Percentiles rank a stretch among this genome's conserved stretches.
Evolutionary conservation across 1,284 basidiomycete species (phyloP).

Genomic region (Sporisorium sorghi): DNA sequence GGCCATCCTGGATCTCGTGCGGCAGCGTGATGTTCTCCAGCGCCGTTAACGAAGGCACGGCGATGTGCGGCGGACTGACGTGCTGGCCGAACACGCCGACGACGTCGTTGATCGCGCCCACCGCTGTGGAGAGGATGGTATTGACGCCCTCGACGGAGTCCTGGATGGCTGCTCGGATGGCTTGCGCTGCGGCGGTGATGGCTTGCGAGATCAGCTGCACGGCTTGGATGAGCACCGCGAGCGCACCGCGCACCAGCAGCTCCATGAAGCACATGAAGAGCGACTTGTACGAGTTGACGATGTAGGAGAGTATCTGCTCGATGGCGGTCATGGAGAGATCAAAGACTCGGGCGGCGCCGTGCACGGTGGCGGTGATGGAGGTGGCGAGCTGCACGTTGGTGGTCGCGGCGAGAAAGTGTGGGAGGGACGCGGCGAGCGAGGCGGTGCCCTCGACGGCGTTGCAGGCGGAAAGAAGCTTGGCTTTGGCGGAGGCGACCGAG

Average conservation of each 20-base stretch:
- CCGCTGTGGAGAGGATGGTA: conserved; percentile 30
- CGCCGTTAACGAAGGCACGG: conserved; percentile 71
- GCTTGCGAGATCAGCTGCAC: conserved; percentile 76
- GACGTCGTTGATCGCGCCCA: conserved; percentile 52
- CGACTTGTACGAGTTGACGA: conserved; percentile 89
- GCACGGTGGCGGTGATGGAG: conserved; percentile 81
- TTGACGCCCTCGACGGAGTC: conserved; percentile 50
- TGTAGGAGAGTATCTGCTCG: conserved; percentile 73
- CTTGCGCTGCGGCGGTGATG: conserved; percentile 79
- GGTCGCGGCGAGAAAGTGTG: conserved; percentile 84
- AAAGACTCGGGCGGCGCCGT: conserved; percentile 74
- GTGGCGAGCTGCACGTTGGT: conserved; percentile 82
- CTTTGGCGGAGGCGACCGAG: conserved; percentile 78
- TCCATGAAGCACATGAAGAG: conserved; percentile 92
- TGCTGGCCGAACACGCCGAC: conserved; percentile 47
- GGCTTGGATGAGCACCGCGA: conserved; percentile 83
- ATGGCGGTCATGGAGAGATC: conserved; percentile 44
- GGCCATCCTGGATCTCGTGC: conserved; percentile 78
- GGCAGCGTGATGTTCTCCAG: conserved; percentile 85
- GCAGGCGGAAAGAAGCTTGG: conserved; percentile 81
- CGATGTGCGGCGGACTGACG: conserved; percentile 41
- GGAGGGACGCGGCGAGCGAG: conserved; percentile 83
- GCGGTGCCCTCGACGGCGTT: conserved; percentile 84
- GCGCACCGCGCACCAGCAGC: conserved; percentile 82
- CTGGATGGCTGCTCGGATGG: conserved; percentile 79